phyloP scores from a whole-genome alignment of 2,329 filamentous ascomycete genomes.

The Aspergillus pseudonomiae region DNA sequence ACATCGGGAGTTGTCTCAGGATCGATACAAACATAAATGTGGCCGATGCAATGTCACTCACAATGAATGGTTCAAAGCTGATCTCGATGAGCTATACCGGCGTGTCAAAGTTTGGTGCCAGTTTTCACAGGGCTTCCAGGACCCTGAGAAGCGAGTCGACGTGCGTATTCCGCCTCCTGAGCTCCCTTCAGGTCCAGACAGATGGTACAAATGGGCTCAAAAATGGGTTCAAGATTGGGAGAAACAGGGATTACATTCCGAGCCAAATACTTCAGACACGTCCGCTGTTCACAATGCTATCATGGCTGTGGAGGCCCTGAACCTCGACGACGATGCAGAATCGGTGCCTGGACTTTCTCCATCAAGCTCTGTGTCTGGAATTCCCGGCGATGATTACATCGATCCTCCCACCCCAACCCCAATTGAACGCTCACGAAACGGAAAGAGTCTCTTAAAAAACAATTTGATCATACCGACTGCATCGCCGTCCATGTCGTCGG shows the following conservation, averaged over 20 bases:
- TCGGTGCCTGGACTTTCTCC: slow-evolving; percentile 6
- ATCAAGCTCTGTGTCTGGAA: background rate
- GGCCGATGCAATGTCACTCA: background rate
- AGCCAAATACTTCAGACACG: background rate
- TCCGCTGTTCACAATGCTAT: background rate
- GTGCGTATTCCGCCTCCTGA: background rate
- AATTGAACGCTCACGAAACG: slow-evolving; percentile 4
- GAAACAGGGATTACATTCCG: background rate
- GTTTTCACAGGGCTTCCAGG: background rate
- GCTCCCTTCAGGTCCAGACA: slow-evolving; percentile 1
- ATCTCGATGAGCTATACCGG: background rate
- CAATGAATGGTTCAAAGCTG: background rate
- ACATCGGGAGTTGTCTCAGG: background rate
- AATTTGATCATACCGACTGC: slow-evolving; percentile 2
- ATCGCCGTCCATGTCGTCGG: background rate
- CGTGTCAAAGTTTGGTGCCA: background rate
- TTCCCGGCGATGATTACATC: background rate
- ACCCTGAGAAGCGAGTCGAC: background rate
- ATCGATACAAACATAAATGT: background rate
- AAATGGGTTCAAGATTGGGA: background rate
- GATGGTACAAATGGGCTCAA: slow-evolving; percentile 7
- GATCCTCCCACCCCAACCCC: background rate
- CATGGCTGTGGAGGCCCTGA: background rate
- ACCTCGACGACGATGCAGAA: slow-evolving; percentile 3
- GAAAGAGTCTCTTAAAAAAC: background rate